These are phyloP conservation scores for Mycena pura DNA, from an alignment of 768 basidiomycete genomes.

Conservation along the genomic window DNA sequence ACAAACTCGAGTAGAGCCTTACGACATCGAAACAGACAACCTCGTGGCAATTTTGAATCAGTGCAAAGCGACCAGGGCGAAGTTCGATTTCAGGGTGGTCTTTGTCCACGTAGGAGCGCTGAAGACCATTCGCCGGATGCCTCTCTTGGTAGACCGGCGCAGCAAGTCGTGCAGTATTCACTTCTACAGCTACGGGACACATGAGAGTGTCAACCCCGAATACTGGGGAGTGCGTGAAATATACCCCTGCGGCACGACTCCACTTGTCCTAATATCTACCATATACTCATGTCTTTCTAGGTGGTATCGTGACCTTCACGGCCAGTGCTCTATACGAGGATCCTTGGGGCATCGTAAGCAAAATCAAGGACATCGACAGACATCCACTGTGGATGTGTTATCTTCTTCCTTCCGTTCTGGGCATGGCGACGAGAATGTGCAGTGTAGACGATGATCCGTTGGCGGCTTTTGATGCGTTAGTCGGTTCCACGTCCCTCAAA, in stretches of 20 bases:
- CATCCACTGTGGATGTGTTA: constrained; percentile 77
- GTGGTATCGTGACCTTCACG: constrained; percentile 77
- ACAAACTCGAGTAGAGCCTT: constrained; percentile 32
- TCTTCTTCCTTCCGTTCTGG: constrained; percentile 69
- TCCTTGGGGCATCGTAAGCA: constrained; percentile 52
- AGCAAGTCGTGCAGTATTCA: constrained; percentile 52
- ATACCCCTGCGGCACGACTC: constrained; percentile 65
- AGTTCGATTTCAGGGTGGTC: constrained; percentile 54
- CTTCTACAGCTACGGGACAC: constrained; percentile 75
- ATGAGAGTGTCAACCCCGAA: constrained; percentile 54
- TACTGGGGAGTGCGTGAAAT: constrained; percentile 72
- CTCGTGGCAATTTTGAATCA: constrained; percentile 53
- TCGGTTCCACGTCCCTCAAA: constrained; percentile 2
- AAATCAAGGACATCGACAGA: constrained; percentile 56
- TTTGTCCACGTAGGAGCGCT: constrained; percentile 73
- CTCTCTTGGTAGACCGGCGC: constrained; percentile 55
- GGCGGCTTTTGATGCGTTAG: constrained; percentile 47
- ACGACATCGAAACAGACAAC: constrained; percentile 48
- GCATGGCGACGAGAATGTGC: constrained; percentile 53
- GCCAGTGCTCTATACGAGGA: constrained; percentile 63
- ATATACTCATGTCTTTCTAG: constrained; percentile 40
- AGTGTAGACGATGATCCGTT: constrained; percentile 49
- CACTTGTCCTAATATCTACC: not conserved
- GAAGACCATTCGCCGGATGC: constrained; percentile 53
- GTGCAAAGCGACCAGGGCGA: constrained; percentile 47